Conservation (phyloP, 345 rosid species). For the Dovyalis caffra region DNA sequence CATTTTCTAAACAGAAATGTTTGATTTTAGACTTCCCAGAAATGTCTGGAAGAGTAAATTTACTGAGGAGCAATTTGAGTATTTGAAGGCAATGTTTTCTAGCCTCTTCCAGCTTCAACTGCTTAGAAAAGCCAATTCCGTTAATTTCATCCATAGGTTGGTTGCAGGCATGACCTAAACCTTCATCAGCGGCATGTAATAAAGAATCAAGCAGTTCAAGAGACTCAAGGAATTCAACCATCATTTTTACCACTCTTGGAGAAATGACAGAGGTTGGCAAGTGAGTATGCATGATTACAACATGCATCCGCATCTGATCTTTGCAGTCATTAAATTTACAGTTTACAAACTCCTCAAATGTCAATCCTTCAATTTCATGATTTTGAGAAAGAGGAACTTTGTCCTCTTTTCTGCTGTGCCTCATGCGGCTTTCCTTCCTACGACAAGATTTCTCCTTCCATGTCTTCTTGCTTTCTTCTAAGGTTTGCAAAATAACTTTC, state of each 20-base stretch:
- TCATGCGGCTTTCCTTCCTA: no score
- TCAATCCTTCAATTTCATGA: not conserved
- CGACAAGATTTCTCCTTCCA: no score
- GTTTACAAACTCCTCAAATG: constrained; percentile 19
- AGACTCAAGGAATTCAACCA: constrained; percentile 20
- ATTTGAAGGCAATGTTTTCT: not conserved
- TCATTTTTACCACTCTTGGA: constrained; percentile 21
- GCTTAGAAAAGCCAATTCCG: not conserved
- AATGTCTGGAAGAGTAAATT: not conserved
- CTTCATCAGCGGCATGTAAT: not conserved
- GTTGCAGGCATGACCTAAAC: not conserved
- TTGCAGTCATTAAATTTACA: constrained; percentile 11
- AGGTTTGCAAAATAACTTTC: no score
- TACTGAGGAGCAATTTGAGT: not conserved
- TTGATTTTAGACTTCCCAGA: not conserved
- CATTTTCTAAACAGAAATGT: constrained; percentile 7
- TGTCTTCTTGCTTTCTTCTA: no score
- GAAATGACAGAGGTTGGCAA: constrained; percentile 37
- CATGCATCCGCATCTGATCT: constrained; percentile 14
- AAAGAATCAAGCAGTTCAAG: constrained; percentile 9
- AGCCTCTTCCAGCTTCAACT: not conserved
- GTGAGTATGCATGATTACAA: constrained; percentile 33
- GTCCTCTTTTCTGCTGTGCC: no score
- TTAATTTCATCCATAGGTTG: not conserved
- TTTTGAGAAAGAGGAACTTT: no score